Percentiles rank a stretch among this genome's conserved stretches.
Evolutionary conservation across 169 alveolate genomes (phyloP).

Genomic region (Amoebophrya sp.): DNA sequence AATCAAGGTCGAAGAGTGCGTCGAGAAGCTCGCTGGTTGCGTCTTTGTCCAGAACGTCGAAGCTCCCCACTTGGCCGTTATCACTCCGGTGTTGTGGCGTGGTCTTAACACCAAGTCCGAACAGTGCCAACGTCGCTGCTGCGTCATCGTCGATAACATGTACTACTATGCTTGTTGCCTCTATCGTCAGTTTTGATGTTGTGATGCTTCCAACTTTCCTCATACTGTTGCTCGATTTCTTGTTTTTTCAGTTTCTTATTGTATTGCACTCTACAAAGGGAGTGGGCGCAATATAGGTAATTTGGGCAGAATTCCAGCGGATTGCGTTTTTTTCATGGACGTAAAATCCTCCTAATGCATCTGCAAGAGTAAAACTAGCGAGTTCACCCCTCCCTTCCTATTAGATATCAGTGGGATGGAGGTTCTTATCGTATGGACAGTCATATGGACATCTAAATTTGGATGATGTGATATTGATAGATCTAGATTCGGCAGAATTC

Average conservation of each 20-base stretch:
- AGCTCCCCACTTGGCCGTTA: conserved; percentile 49
- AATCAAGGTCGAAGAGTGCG: conserved; percentile 23
- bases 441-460: background rate
- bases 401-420: background rate
- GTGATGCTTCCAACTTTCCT: too few relatives aligned
- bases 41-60: conserved; percentile 53
- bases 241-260: too few relatives aligned
- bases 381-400: conserved; percentile 10
- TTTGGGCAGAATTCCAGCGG: conserved; percentile 25
- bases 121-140: conserved; percentile 46
- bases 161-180: too few relatives aligned
- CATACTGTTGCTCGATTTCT: too few relatives aligned
- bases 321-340: background rate
- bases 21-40: conserved; percentile 41
- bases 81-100: conserved; percentile 48
- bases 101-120: conserved; percentile 45
- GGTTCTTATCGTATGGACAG: background rate
- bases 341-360: background rate
- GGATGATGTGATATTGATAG: too few relatives aligned
- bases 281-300: too few relatives aligned
- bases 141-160: conserved; percentile 52
- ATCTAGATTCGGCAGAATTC: conserved; percentile 5
- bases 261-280: too few relatives aligned
- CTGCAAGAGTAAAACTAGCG: background rate
- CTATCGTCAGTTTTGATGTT: too few relatives aligned